Conservation (phyloP, 495 filamentous ascomycete species). For the Xylaria longipes region DNA sequence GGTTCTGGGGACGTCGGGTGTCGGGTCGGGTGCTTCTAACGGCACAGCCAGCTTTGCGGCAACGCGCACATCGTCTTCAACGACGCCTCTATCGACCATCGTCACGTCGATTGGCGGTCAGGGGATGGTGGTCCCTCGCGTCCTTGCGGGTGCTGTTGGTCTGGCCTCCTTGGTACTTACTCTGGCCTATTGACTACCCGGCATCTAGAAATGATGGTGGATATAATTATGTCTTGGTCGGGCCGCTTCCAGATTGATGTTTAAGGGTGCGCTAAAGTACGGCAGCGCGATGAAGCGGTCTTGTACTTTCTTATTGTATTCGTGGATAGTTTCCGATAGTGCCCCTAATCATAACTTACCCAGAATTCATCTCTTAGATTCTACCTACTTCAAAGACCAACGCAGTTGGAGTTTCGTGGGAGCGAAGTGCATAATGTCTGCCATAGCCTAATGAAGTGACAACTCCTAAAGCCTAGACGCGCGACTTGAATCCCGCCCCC, state of each 20-base stretch:
- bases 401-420: not conserved
- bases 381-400: not conserved
- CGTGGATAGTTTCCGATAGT: not conserved
- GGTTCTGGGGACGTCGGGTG: not conserved
- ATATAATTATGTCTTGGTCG: not conserved
- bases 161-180: not conserved
- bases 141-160: not conserved
- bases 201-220: not conserved
- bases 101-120: constrained; percentile 1
- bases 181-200: not conserved
- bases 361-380: not conserved
- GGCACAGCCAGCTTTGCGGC: not conserved
- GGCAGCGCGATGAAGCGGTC: not conserved
- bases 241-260: not conserved
- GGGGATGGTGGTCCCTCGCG: not conserved
- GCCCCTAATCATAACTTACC: not conserved
- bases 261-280: not conserved
- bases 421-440: not conserved
- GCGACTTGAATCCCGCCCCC: not conserved
- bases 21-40: not conserved
- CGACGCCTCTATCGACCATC: constrained; percentile 5
- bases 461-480: not conserved
- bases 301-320: not conserved
- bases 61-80: constrained; percentile 3
- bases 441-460: not conserved